Evolutionary conservation across 352 stramenopile species (phyloP).

Genomic region (Globisporangium cederbergense): DNA sequence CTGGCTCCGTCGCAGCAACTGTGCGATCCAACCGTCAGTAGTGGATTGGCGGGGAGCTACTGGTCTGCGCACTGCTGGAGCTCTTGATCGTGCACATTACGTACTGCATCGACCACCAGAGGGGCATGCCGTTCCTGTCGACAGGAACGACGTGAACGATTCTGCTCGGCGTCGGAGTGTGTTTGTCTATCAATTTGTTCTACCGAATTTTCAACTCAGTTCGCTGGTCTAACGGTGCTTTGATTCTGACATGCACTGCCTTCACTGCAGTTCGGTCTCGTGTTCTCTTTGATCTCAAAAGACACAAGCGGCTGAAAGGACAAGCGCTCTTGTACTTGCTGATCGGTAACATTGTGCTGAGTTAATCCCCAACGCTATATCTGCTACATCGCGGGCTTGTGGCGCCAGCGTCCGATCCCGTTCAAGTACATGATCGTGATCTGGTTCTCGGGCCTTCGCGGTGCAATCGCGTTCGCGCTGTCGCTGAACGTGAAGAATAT

Average conservation of each 20-base stretch:
- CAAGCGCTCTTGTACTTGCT: too few species aligned
- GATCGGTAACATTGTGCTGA: too few species aligned
- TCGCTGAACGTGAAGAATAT: conserved; percentile 64
- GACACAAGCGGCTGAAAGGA: not conserved
- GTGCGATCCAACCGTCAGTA: conserved; percentile 23
- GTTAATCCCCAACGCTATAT: too few species aligned
- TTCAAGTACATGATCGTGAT: conserved; percentile 44
- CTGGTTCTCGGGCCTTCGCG: conserved; percentile 83
- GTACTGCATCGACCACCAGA: conserved; percentile 57
- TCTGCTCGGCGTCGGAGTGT: conserved; percentile 30
- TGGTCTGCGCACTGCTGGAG: conserved; percentile 61
- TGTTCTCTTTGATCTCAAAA: conserved; percentile 42
- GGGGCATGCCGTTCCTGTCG: conserved; percentile 40
- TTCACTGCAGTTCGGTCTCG: conserved; percentile 27
- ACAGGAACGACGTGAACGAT: conserved; percentile 62
- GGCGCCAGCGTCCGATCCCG: conserved; percentile 27
- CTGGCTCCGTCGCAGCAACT: not conserved
- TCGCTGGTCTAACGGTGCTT: too few species aligned
- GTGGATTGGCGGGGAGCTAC: conserved; percentile 57
- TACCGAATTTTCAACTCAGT: too few species aligned
- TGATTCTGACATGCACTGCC: not conserved
- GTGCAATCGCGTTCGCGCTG: conserved; percentile 85
- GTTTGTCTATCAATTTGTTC: too few species aligned
- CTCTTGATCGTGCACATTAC: conserved; percentile 59
- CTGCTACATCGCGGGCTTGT: conserved; percentile 26